A percentile compares a stretch with the other conserved stretches of the same genome.
phyloP scores from a whole-genome alignment of 2,329 filamentous ascomycete genomes.

The Pezicula neosporulosa region DNA sequence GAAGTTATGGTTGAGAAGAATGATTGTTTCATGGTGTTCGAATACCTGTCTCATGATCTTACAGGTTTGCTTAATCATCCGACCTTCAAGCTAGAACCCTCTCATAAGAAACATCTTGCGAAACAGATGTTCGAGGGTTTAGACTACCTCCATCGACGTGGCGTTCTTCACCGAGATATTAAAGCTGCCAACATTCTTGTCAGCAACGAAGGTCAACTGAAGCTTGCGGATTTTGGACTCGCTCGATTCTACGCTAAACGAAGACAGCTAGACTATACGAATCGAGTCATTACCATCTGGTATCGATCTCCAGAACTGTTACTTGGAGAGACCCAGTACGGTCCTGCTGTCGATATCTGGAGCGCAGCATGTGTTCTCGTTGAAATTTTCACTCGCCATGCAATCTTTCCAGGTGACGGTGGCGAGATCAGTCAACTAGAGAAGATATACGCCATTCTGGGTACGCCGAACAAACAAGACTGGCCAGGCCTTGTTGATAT shows the following conservation, averaged over 20 bases:
- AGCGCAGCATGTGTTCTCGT: slow-evolving; percentile 95
- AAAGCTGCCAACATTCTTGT: slow-evolving; percentile 98
- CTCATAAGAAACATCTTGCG: slow-evolving; percentile 90
- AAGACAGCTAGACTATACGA: slow-evolving; percentile 91
- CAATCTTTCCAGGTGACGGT: slow-evolving; percentile 93
- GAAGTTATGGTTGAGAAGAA: slow-evolving; percentile 99
- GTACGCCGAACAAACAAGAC: slow-evolving; percentile 77
- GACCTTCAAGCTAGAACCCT: slow-evolving; percentile 76
- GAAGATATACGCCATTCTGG: slow-evolving; percentile 91
- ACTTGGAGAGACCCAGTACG: slow-evolving; percentile 86
- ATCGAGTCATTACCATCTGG: slow-evolving; percentile 98
- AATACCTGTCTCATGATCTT: slow-evolving; percentile 94
- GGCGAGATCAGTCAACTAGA: slow-evolving; percentile 95
- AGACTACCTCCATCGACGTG: slow-evolving; percentile 86
- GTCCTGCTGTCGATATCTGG: slow-evolving; percentile 90
- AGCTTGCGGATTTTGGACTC: slow-evolving; percentile 93
- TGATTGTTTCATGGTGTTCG: slow-evolving; percentile 99
- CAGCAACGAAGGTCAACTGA: slow-evolving; percentile 82
- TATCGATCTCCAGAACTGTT: slow-evolving; percentile 90
- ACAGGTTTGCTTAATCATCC: slow-evolving; percentile 95
- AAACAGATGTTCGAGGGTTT: slow-evolving; percentile 91
- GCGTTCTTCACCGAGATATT: slow-evolving; percentile 96
- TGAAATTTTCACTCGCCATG: slow-evolving; percentile 90
- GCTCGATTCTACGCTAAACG: slow-evolving; percentile 95
- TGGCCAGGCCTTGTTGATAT: slow-evolving; percentile 93